Evolutionary conservation across 176 grass and related monocot genomes (phyloP).

Genomic region (Oryza nivara): DNA sequence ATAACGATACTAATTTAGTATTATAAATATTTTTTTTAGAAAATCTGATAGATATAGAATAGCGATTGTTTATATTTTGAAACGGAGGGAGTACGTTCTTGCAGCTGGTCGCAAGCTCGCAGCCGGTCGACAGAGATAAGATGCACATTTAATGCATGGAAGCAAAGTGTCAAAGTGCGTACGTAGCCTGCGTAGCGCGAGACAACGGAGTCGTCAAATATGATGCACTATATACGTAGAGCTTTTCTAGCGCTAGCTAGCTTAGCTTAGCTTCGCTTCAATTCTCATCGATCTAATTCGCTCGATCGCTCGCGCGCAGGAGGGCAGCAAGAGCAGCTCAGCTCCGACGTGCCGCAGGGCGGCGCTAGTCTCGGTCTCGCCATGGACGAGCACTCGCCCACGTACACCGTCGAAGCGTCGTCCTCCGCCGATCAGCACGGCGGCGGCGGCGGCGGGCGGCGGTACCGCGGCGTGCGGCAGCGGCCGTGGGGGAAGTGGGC

Average conservation of each 20-base stretch:
- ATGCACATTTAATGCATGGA: background rate
- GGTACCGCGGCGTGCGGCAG: conserved; percentile 92
- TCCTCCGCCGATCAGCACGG: background rate
- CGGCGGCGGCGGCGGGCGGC: conserved; percentile 16
- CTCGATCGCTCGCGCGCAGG: background rate
- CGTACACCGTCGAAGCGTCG: conserved; percentile 20
- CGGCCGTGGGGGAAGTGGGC: conserved; percentile 99
- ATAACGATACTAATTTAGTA: too few relatives aligned
- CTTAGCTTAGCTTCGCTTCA: background rate
- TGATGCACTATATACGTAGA: background rate
- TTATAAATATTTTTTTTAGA: too few relatives aligned
- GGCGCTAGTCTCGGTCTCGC: background rate
- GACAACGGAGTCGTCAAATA: conserved; percentile 26
- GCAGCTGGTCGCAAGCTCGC: background rate
- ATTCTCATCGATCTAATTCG: background rate
- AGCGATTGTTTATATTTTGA: too few relatives aligned
- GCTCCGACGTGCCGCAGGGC: background rate
- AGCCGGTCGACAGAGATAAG: background rate
- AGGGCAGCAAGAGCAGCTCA: conserved; percentile 4
- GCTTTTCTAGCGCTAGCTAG: background rate
- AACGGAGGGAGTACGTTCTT: background rate
- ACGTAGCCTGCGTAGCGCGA: background rate
- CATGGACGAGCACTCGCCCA: conserved; percentile 60
- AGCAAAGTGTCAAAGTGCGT: conserved; percentile 1
- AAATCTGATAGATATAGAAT: too few relatives aligned